phyloP scores from a whole-genome alignment of 176 grass and related monocot genomes.

The Ensete glaucum region DNA sequence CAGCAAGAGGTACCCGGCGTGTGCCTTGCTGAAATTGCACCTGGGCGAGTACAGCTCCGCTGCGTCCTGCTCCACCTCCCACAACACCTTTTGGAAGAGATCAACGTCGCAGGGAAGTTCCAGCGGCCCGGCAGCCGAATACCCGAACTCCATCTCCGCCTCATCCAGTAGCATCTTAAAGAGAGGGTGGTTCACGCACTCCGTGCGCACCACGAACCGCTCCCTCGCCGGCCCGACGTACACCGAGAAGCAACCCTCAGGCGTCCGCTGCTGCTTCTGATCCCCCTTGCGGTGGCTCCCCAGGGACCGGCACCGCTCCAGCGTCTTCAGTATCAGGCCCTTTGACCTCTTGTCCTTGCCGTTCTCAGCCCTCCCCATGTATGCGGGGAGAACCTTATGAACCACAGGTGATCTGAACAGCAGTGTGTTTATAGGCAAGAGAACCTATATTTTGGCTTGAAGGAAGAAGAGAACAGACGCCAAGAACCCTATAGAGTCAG shows the following conservation, averaged over 20 bases:
- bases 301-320: constrained; percentile 44
- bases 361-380: neutral
- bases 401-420: neutral
- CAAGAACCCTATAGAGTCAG: no score
- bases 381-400: neutral
- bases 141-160: constrained; percentile 58
- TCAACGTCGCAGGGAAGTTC: constrained; percentile 58
- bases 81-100: constrained; percentile 52
- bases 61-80: constrained; percentile 46
- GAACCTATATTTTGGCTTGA: no score
- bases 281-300: neutral
- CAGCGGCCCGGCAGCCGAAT: constrained; percentile 50
- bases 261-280: constrained; percentile 4
- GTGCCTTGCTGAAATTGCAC: constrained; percentile 26
- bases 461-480: no score
- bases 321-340: constrained; percentile 44
- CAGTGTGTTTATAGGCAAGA: no score
- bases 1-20: constrained; percentile 31
- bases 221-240: constrained; percentile 60
- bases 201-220: constrained; percentile 53
- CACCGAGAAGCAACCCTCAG: constrained; percentile 67
- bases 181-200: constrained; percentile 57
- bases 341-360: no score
- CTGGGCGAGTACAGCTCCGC: constrained; percentile 13
- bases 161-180: constrained; percentile 58